Percentiles rank a stretch among this genome's conserved stretches.
Conservation (phyloP, 75 land plant species). For the Sequoia sempervirens region DNA sequence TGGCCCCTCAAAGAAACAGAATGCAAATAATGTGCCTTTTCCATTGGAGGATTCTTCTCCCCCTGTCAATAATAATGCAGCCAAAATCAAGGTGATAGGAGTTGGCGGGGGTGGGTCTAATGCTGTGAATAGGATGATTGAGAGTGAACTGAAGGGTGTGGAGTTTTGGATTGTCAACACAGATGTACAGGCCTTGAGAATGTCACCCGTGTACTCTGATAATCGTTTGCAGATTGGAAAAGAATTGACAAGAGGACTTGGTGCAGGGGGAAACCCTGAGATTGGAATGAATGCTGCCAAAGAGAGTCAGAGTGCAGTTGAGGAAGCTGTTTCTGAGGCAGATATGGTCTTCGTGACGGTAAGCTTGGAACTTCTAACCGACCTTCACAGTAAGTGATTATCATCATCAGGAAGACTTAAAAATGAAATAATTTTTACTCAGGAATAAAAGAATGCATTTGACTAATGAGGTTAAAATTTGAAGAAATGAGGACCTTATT, state of each 20-base stretch:
- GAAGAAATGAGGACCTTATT: not conserved
- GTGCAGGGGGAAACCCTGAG: constrained; percentile 97
- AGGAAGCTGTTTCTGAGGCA: constrained; percentile 78
- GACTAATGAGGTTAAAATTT: not conserved
- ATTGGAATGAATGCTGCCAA: constrained; percentile 94
- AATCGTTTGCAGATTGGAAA: constrained; percentile 84
- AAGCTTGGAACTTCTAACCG: constrained; percentile 16
- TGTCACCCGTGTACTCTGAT: constrained; percentile 79
- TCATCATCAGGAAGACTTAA: not conserved
- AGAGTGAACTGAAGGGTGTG: constrained; percentile 90
- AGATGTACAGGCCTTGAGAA: constrained; percentile 91
- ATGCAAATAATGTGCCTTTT: constrained; percentile 6
- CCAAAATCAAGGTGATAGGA: constrained; percentile 94
- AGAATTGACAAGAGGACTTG: constrained; percentile 89
- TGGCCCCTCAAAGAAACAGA: constrained; percentile 33
- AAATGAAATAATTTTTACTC: not conserved
- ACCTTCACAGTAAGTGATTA: not conserved
- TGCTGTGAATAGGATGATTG: constrained; percentile 94
- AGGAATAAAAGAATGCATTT: not conserved
- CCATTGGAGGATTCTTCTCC: constrained; percentile 8
- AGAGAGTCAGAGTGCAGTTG: constrained; percentile 79
- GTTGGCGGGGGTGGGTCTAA: constrained; percentile 98
- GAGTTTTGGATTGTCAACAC: constrained; percentile 98
- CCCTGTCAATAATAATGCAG: constrained; percentile 30
- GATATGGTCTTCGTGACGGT: constrained; percentile 99